Base-by-base conservation (phyloP, 768 basidiomycete genomes). In the Chalciporus piperatus region DNA sequence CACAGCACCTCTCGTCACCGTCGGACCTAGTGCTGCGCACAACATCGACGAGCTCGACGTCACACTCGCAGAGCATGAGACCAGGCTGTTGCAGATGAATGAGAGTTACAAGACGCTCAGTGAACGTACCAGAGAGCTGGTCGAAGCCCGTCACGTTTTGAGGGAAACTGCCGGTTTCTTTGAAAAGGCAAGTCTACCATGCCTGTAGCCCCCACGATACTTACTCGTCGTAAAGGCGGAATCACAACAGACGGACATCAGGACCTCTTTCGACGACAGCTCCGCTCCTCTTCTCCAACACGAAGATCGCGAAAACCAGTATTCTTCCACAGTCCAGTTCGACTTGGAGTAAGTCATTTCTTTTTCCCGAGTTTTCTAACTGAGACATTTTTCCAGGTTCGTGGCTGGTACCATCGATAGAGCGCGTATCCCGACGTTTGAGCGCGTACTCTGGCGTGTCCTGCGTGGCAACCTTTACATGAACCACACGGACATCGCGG, bases 391-490 rank as follows among this genome's bases (percentile, higher is more conserved):
- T n/a, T 11, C 14, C 16, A 92, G 91, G 60, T 99, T 99, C 61
- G 89, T 99, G 20, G 87, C 97, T 4, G 97, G 97, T 23, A 98
- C 96, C 0, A 93, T 98, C 57, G 95, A 98, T 62, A 90, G 97
- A 41, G 75, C 86, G 9, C 86, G 95, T 50, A 78, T 98, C 63
- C 82, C 90, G 1, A 95, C 92, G 6, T 98, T 99, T 48, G 97
- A 99, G 72, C 88, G 97, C 16, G 91, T 99, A 17, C 82, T 98
- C 44, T 99, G 97, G 97, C 91, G 97, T 59, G 92, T 98, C 30
- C 80, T 98, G 17, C 87, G 97, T 52, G 97, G 97, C 45, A 98
- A 99, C 68, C 77, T 99, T 19, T 99, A 96, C 76, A 98, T 99
- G 96, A 99, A 98, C 72, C 88, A 93, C 70, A 91, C 87, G 48